Percentiles rank a stretch among this genome's conserved stretches.
Conservation (phyloP, 371 early-diverging fungal species). For the Dinochytrium kinnereticum region DNA sequence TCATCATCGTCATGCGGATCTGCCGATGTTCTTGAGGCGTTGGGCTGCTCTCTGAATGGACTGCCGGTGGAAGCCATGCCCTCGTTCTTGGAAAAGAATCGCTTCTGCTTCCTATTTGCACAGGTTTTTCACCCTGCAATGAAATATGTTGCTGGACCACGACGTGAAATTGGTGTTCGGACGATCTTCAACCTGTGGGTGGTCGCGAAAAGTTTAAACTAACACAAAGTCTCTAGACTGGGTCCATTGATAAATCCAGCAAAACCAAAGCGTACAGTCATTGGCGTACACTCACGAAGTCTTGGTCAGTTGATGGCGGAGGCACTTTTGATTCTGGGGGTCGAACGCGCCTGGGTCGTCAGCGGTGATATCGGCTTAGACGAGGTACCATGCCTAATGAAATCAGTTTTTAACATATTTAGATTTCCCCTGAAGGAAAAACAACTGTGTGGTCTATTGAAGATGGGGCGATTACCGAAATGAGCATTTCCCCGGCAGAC, state of each 20-base stretch:
- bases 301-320: slow-evolving; percentile 86
- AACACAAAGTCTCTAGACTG: slow-evolving; percentile 49
- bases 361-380: slow-evolving; percentile 82
- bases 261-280: slow-evolving; percentile 76
- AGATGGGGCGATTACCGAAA: slow-evolving; percentile 64
- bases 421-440: slow-evolving; percentile 77
- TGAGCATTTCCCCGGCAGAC: slow-evolving; percentile 77
- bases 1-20: slow-evolving; percentile 95
- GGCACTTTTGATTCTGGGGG: slow-evolving; percentile 77
- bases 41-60: slow-evolving; percentile 74
- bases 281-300: slow-evolving; percentile 84
- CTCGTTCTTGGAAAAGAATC: slow-evolving; percentile 58
- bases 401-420: neutral
- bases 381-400: slow-evolving; percentile 55
- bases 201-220: neutral
- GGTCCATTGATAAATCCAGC: slow-evolving; percentile 94
- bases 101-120: slow-evolving; percentile 93
- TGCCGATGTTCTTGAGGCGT: slow-evolving; percentile 89
- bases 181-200: slow-evolving; percentile 86
- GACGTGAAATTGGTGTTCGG: slow-evolving; percentile 90
- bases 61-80: slow-evolving; percentile 72
- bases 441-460: slow-evolving; percentile 79
- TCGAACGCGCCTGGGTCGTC: slow-evolving; percentile 83
- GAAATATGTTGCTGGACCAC: slow-evolving; percentile 76
- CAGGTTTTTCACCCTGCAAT: slow-evolving; percentile 92